Evolutionary conservation across 306 rosid species (phyloP).

Genomic region (Corylus avellana): DNA sequence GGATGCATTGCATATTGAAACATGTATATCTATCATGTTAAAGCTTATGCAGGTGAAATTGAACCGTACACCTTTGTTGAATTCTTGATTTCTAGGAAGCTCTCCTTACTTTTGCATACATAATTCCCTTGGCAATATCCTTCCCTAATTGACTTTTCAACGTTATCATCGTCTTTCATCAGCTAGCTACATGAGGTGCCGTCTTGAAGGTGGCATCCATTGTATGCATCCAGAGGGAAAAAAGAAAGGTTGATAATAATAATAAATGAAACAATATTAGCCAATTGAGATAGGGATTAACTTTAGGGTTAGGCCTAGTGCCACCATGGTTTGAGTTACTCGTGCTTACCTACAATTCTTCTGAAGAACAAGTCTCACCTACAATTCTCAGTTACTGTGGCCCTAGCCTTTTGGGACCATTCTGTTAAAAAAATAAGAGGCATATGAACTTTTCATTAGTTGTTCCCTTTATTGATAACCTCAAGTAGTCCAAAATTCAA

Average conservation of each 20-base stretch:
- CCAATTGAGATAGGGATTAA: too few relatives aligned
- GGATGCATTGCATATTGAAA: background rate
- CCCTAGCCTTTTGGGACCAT: conserved; percentile 18
- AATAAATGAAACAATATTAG: background rate
- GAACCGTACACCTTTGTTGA: background rate
- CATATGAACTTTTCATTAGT: background rate
- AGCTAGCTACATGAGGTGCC: background rate
- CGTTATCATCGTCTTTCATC: background rate
- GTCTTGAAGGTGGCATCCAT: background rate
- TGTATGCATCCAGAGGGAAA: background rate
- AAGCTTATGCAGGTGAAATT: background rate
- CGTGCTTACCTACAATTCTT: background rate
- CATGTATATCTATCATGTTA: too few relatives aligned
- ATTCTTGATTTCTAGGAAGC: background rate
- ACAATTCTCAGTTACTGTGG: background rate
- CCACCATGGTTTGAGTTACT: too few relatives aligned
- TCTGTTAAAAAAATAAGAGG: background rate
- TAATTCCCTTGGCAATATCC: background rate
- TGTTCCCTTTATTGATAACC: background rate
- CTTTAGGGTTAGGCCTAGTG: background rate
- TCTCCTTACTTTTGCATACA: background rate
- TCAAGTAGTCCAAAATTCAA: background rate
- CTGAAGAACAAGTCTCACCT: background rate
- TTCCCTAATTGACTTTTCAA: background rate
- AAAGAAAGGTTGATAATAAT: background rate